Evolutionary conservation across 331 rosid genomes (phyloP), one percentile per base, ranked within the genome.

Genomic region (Telfairia occidentalis): DNA sequence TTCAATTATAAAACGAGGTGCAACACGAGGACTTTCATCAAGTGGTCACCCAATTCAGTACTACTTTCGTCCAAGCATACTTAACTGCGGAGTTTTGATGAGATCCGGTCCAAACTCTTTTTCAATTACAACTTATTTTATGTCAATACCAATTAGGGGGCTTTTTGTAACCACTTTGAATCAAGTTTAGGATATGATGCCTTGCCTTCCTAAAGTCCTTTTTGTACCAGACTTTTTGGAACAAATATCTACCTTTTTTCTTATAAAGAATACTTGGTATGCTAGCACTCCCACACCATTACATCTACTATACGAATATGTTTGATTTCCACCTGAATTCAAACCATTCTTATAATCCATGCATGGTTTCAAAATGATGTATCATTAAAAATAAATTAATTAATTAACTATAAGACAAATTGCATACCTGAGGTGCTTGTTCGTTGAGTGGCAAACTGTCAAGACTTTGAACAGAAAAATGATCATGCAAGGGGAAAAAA

Each of bases 401-500:
- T n/a, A 71, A 58, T 46, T 35, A 73, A 28, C 64, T 43, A 82
- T 48, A 49, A 26, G n/a, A 71, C n/a, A 29, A 30, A 60, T 43
- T n/a, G 48, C 86, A 77, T 77, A 89, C 98, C 96, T 88, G 87
- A 84, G 90, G 46, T 37, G 87, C 78, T 78, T 83, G 91, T 58
- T 88, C 74, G 67, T 65, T 78, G 73, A 83, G 82, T 65, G 91
- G 87, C 74, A 91, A 74, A 89, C 98, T 95, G 89, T 26, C 67
- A 12, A 75, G 42, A 40, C 15, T 75, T 35, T 16, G 53, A 28
- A 37, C 28, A 58, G n/a, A n/a, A 60, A 59, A 42, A 35, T 12
- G 7, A 43, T 54, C 38, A 57, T 13, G 5, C 15, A 40, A 38
- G 12, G 16, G 28, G 5, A 75, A 40, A 13, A 30, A 1, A 7